Percentiles rank a stretch among this genome's conserved stretches.
Conservation (phyloP, 352 stramenopile genomes). For the Pythium myriotylum region DNA sequence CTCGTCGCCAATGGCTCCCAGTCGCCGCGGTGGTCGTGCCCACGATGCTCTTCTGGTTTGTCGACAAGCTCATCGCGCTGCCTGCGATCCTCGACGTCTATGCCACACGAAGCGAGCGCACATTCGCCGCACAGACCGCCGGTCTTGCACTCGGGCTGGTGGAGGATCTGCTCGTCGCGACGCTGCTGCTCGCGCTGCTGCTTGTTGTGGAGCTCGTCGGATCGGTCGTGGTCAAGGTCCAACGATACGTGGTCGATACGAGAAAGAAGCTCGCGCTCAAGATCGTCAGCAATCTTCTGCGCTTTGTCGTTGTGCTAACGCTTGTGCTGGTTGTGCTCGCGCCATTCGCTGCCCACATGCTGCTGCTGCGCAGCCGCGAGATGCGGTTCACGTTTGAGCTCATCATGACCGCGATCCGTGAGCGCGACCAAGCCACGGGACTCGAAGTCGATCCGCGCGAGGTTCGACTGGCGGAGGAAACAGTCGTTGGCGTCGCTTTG, state of each 20-base stretch:
- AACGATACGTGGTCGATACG: too few species aligned
- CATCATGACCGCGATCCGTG: not conserved
- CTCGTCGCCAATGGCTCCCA: too few species aligned
- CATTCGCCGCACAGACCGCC: too few species aligned
- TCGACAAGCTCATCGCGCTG: conserved; percentile 4
- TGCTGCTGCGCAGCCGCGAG: conserved; percentile 10
- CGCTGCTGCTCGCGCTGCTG: conserved; percentile 9
- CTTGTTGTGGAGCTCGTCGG: not conserved
- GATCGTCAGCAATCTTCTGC: not conserved
- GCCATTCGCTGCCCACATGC: conserved; percentile 24
- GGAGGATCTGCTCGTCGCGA: conserved; percentile 13
- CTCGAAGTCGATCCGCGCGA: conserved; percentile 18
- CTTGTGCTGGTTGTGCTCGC: conserved; percentile 11
- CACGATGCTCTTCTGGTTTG: conserved; percentile 16
- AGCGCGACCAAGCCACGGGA: not conserved
- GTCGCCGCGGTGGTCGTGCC: conserved; percentile 3
- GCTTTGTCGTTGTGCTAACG: not conserved
- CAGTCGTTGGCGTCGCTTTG: not conserved
- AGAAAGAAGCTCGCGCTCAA: not conserved
- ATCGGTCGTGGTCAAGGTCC: too few species aligned
- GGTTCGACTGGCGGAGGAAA: conserved; percentile 9
- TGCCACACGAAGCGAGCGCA: not conserved
- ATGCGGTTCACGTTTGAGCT: conserved; percentile 14
- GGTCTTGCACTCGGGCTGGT: conserved; percentile 5
- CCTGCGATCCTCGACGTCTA: conserved; percentile 10